These are phyloP conservation scores for Neurospora terricola DNA, from an alignment of 495 filamentous ascomycete species.

Conservation along the genomic window DNA sequence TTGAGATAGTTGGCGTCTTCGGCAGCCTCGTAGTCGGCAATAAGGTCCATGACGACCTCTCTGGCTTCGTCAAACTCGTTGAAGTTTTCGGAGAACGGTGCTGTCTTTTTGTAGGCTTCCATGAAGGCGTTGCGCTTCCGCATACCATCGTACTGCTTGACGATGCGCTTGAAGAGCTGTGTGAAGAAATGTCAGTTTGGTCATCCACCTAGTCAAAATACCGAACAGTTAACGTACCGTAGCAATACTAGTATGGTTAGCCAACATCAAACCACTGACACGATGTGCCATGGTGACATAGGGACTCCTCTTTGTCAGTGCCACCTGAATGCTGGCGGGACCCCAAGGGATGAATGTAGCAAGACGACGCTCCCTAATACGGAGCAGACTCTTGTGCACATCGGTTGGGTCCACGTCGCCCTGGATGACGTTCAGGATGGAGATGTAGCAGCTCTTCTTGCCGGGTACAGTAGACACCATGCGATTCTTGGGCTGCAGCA, in stretches of 20 bases:
- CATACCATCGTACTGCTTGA: constrained; percentile 81
- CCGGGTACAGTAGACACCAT: constrained; percentile 96
- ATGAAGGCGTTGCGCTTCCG: constrained; percentile 94
- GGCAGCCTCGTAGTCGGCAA: constrained; percentile 91
- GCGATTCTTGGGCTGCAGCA: constrained; percentile 95
- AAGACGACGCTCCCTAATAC: constrained; percentile 86
- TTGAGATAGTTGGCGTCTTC: constrained; percentile 82
- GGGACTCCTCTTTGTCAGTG: constrained; percentile 89
- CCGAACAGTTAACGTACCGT: constrained; percentile 43
- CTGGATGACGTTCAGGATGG: constrained; percentile 96
- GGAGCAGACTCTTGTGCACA: constrained; percentile 92
- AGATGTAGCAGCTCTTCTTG: constrained; percentile 97
- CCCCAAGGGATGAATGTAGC: constrained; percentile 99
- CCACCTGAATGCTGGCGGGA: constrained; percentile 96
- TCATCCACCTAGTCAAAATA: background rate
- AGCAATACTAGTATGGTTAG: constrained; percentile 95
- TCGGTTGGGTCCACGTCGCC: constrained; percentile 96
- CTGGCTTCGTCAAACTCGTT: constrained; percentile 91
- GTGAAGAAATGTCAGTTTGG: constrained; percentile 2
- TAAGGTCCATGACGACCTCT: constrained; percentile 77
- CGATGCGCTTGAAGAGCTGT: constrained; percentile 81
- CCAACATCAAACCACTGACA: constrained; percentile 93
- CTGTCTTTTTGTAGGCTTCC: constrained; percentile 89
- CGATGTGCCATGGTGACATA: constrained; percentile 86
- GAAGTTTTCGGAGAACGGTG: constrained; percentile 81